These are phyloP conservation scores for Termitomyces sp. DNA, from an alignment of 768 basidiomycete genomes.

Conservation along the genomic window DNA sequence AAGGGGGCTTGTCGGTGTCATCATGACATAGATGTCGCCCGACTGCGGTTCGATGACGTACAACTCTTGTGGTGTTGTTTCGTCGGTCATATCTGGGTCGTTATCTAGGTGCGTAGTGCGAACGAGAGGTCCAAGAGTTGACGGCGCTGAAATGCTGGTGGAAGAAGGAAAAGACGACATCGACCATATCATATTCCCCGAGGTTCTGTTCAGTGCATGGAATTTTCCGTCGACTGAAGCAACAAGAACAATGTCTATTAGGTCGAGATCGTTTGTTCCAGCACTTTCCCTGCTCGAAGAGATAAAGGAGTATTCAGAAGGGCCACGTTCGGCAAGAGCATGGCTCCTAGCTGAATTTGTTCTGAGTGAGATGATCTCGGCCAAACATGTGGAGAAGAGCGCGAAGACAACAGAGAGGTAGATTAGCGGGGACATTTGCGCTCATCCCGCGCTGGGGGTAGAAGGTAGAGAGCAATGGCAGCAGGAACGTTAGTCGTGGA, in stretches of 20 bases:
- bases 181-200: constrained; percentile 84
- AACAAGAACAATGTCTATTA: constrained; percentile 82
- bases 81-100: constrained; percentile 54
- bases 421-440: constrained; percentile 31
- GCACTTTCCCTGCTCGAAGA: constrained; percentile 13
- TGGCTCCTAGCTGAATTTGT: constrained; percentile 16
- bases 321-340: constrained; percentile 23
- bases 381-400: constrained; percentile 24
- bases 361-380: constrained; percentile 27
- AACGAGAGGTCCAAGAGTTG: constrained; percentile 69
- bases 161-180: constrained; percentile 60
- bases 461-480: constrained; percentile 2
- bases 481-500: background rate
- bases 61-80: constrained; percentile 56
- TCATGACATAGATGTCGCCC: constrained; percentile 88
- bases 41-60: constrained; percentile 96
- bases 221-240: constrained; percentile 94
- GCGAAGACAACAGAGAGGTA: constrained; percentile 22
- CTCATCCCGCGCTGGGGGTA: constrained; percentile 20
- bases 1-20: constrained; percentile 62
- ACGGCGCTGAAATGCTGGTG: constrained; percentile 35
- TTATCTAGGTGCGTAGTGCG: constrained; percentile 61
- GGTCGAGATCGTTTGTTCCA: constrained; percentile 45
- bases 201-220: constrained; percentile 87
- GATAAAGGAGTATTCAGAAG: constrained; percentile 15